Percentiles rank a stretch among this genome's conserved stretches.
Evolutionary conservation across 169 alveolate species (phyloP).

Genomic region (Perkinsus olseni): DNA sequence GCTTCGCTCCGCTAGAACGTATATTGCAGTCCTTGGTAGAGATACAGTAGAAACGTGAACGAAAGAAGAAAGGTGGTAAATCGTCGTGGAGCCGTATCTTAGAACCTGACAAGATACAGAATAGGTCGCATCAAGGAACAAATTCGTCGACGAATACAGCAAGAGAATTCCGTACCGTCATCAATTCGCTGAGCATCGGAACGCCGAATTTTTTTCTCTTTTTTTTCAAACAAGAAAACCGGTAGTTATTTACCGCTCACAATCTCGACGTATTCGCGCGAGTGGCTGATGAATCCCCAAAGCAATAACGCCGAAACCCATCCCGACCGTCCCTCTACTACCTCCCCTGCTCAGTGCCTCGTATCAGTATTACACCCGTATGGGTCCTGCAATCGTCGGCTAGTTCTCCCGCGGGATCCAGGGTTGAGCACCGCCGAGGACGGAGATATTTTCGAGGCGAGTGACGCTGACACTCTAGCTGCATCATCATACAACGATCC

Average conservation of each 20-base stretch:
- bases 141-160: neutral
- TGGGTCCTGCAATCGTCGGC: neutral
- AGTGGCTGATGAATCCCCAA: too few species aligned
- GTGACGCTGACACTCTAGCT: neutral
- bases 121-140: neutral
- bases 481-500: neutral
- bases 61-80: neutral
- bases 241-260: too few species aligned
- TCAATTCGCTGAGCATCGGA: too few species aligned
- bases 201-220: too few species aligned
- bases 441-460: neutral
- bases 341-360: neutral
- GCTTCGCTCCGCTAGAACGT: neutral
- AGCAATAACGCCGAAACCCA: too few species aligned
- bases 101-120: neutral
- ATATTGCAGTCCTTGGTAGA: neutral
- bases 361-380: neutral
- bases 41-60: neutral
- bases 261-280: too few species aligned
- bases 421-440: neutral
- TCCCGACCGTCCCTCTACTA: neutral
- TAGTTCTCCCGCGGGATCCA: neutral
- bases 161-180: neutral
- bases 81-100: neutral
- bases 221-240: too few species aligned